Evolutionary conservation across 352 stramenopile species (phyloP), one percentile per base, ranked within the genome.

Genomic region (Thalassiosira sp.): DNA sequence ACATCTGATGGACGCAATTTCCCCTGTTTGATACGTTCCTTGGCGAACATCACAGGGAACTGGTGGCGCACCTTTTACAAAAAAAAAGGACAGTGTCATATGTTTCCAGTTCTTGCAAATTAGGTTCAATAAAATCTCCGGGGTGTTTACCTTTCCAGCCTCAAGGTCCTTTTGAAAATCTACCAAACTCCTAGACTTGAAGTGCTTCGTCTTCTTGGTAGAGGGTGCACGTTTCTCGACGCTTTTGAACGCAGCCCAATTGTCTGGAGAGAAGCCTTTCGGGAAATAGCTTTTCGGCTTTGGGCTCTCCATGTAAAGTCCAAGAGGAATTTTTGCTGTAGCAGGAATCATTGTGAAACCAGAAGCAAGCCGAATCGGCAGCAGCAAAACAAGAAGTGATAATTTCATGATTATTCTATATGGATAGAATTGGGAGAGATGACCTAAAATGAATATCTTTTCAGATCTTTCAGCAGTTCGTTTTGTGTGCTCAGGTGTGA

Each of bases 151-250:
- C 59, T 72, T 78, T 43, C 69, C 69, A 13, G 52, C 46, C 53
- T 78, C 59, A 24, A 78, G 51, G 62, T 78, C 69, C 48, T 65
- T 70, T 53, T 78, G 69, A 35, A 73, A 78, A 25, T 67, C 56
- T 15, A 66, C 51, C 40, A 78, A 37, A 31, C 37, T 20, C 22
- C 69, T 16, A 22, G 69, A 78, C 33, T 72, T 40, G 27, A 78
- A 78, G 48, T 66, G 54, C 11, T 62, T 37, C 24, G 66, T 67
- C 54, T 67, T 74, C 33, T 74, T 61, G 2, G 35, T 13, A 16
- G 40, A 5, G 8, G 49, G 16, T 40, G 60, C 40, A 20, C 28
- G 65, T 66, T 74, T 42, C 28, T 74, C 54, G n/a, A 18, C 25
- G 11, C 40, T 43, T 60, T 67, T 74, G 20, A 74, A 74, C 3